Conservation (phyloP, 345 rosid genomes). For the Lepidium didymum region DNA sequence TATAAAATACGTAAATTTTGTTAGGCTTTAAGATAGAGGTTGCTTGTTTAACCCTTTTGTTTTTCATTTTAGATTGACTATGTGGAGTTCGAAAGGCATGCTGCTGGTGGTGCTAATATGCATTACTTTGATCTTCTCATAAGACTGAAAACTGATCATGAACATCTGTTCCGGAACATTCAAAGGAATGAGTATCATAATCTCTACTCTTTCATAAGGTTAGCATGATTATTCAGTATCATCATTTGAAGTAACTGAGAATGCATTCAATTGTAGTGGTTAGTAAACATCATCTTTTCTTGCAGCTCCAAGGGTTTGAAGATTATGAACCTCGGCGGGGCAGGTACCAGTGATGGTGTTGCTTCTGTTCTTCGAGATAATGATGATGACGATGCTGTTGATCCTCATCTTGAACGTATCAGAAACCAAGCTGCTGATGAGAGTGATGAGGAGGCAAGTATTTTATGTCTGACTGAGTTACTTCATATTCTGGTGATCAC, state of each 20-base stretch:
- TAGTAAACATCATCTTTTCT: neutral
- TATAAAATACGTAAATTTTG: neutral
- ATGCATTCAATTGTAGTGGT: neutral
- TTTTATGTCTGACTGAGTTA: neutral
- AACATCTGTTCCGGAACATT: constrained; percentile 89
- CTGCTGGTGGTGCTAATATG: constrained; percentile 99
- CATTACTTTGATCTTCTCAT: constrained; percentile 96
- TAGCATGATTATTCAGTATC: constrained; percentile 7
- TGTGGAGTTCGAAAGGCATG: constrained; percentile 98
- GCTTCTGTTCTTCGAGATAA: constrained; percentile 57
- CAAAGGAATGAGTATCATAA: constrained; percentile 96
- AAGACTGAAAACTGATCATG: constrained; percentile 90
- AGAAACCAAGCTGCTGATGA: constrained; percentile 83
- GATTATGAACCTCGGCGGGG: constrained; percentile 83
- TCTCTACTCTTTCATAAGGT: constrained; percentile 87
- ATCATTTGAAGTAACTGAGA: neutral
- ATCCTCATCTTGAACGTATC: constrained; percentile 91
- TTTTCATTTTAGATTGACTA: constrained; percentile 57
- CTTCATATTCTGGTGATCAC: neutral
- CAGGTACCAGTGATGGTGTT: constrained; percentile 51
- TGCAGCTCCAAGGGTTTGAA: constrained; percentile 82
- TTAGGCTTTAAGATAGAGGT: neutral
- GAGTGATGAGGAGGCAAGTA: constrained; percentile 85
- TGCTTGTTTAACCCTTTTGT: neutral
- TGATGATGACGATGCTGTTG: constrained; percentile 86